A percentile compares a stretch with the other conserved stretches of the same genome.
phyloP scores from a whole-genome alignment of 257 asterid genomes.

The Verbena officinalis region DNA sequence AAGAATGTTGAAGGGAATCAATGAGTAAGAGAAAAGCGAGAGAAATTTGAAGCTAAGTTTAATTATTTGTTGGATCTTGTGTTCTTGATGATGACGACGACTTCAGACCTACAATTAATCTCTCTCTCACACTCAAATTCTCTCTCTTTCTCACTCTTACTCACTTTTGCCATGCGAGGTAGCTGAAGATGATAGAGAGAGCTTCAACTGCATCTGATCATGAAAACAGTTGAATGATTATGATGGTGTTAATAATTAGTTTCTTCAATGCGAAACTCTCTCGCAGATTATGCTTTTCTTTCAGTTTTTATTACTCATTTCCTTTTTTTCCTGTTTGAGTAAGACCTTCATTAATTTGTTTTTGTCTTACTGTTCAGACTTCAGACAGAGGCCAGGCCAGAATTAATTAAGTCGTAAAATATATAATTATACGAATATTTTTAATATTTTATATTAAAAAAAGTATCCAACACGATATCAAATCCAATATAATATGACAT shows the following conservation, averaged over 20 bases:
- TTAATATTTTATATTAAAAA: no score
- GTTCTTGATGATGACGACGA: conserved; percentile 2
- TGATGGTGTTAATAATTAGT: no score
- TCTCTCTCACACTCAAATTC: neutral
- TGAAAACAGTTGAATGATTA: neutral
- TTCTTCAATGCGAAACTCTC: neutral
- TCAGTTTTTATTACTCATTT: neutral
- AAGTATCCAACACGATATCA: no score
- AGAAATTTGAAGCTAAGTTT: neutral
- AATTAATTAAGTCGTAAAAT: no score
- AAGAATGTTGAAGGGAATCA: neutral
- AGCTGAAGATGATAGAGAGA: neutral
- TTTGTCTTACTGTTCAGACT: no score
- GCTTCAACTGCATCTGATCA: neutral
- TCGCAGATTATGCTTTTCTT: neutral
- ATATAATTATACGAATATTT: no score
- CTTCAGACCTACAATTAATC: neutral
- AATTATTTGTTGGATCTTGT: neutral
- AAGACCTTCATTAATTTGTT: no score
- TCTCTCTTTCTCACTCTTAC: neutral
- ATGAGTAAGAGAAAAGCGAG: neutral
- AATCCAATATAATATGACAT: no score
- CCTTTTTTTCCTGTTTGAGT: neutral
- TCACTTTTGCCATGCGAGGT: neutral
- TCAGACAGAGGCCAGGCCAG: no score